Evolutionary conservation across 257 asterid genomes (phyloP).

Genomic region (Echites panduratus): DNA sequence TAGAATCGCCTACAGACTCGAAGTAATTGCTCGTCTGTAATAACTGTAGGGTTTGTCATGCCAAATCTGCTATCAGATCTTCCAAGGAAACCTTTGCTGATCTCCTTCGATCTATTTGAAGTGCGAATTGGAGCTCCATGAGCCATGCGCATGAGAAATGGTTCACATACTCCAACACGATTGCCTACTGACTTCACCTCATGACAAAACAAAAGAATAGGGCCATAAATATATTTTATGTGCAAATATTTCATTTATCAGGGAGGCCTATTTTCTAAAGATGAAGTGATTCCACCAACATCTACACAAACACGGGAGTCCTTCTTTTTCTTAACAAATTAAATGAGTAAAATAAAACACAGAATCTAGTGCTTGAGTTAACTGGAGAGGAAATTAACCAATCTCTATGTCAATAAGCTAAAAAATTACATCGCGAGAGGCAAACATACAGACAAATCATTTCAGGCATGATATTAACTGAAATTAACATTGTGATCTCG

Average conservation of each 20-base stretch:
- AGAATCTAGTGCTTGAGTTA: background rate
- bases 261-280: background rate
- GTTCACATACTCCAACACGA: conserved; percentile 89
- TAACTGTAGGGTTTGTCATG: conserved; percentile 33
- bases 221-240: background rate
- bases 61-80: conserved; percentile 37
- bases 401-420: background rate
- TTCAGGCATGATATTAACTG: background rate
- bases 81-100: conserved; percentile 47
- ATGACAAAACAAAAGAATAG: conserved; percentile 17
- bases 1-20: conserved; percentile 87
- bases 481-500: background rate
- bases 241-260: background rate
- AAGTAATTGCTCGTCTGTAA: conserved; percentile 73
- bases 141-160: conserved; percentile 97
- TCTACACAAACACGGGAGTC: background rate
- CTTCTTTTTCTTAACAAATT: background rate
- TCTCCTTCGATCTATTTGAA: conserved; percentile 43
- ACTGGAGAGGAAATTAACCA: background rate
- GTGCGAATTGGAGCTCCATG: conserved; percentile 80
- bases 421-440: background rate
- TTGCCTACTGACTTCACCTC: conserved; percentile 90
- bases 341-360: background rate
- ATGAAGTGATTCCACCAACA: background rate
- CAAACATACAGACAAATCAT: background rate